Evolutionary conservation across 2,329 filamentous ascomycete genomes (phyloP), one percentile per base, ranked within the genome.

Genomic region (Tolypocladium ophioglossoides): DNA sequence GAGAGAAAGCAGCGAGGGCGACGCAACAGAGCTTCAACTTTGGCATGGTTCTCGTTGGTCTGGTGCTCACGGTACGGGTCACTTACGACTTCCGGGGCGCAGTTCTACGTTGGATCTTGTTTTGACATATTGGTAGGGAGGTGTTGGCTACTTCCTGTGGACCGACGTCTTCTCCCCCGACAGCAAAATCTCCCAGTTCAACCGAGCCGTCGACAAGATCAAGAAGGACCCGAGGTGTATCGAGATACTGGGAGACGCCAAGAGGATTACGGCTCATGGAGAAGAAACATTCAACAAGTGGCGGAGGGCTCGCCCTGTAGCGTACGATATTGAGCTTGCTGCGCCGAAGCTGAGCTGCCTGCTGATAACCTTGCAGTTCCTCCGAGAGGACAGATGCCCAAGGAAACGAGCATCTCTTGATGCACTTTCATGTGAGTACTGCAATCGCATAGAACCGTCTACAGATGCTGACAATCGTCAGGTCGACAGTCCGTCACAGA

Each of bases 1-100:
- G 74, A 50, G 92, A 96, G 68, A 96, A 96, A 70, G 84, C 85
- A 3, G 87, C 86, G 27, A 82, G 92, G 40, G 88, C 90, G 10
- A 92, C 89, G 0, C 91, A 96, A 70, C 92, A 96, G 70, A 87
- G 86, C 18, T 86, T 95, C 74, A 96, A 97, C 70, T 83, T 96
- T 60, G 78, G 86, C 60, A 71, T 96, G 58, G 83, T 96, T 10
- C 61, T 90, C 1, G 75, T 85, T 9, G 92, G 92, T 30, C 72
- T 91, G 12, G 78, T 84, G 37, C 75, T 92, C 62, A 96, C 91
- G 38, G 88, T 90, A 76, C 58, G 78, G 78, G n/a, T 18, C 44
- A 32, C 40, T 8, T 2, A 14, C n/a, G 2, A 2, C 22, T 14
- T 32, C 30, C 11, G 4, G n/a, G 9, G 27, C 16, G 20, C 40